A percentile compares a stretch with the other conserved stretches of the same genome.
These are phyloP conservation scores for Mycotypha africana DNA, from an alignment of 371 early-diverging fungal species.

Conservation along the genomic window DNA sequence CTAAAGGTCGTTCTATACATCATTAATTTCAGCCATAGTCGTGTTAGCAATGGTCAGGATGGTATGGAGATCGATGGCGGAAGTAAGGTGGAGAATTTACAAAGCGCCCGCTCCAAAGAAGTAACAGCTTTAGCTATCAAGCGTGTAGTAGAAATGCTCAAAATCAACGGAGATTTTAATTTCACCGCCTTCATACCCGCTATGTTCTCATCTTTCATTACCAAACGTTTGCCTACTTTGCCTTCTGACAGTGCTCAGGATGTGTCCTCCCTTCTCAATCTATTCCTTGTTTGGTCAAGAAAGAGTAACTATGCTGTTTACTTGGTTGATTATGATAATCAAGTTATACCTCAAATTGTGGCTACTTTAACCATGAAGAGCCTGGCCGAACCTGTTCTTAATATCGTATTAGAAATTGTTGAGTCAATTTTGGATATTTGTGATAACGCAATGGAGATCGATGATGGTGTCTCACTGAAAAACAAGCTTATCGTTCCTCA, in stretches of 20 bases:
- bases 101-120: slow-evolving; percentile 45
- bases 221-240: slow-evolving; percentile 65
- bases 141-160: slow-evolving; percentile 75
- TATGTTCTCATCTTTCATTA: slow-evolving; percentile 68
- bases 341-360: slow-evolving; percentile 65
- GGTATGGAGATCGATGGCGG: slow-evolving; percentile 32
- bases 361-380: slow-evolving; percentile 71
- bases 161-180: slow-evolving; percentile 60
- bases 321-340: slow-evolving; percentile 56
- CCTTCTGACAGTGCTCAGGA: slow-evolving; percentile 81
- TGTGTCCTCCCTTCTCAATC: slow-evolving; percentile 68
- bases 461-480: slow-evolving; percentile 28
- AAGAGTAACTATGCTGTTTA: slow-evolving; percentile 55
- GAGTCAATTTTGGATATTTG: slow-evolving; percentile 65
- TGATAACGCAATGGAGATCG: slow-evolving; percentile 42
- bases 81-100: slow-evolving; percentile 9
- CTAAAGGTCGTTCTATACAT: slow-evolving; percentile 70
- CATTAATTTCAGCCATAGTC: slow-evolving; percentile 47
- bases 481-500: slow-evolving; percentile 56
- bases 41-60: slow-evolving; percentile 7
- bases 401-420: slow-evolving; percentile 66
- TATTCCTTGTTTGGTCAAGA: slow-evolving; percentile 77
- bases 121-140: slow-evolving; percentile 68
- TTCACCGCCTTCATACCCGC: slow-evolving; percentile 69
- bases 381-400: slow-evolving; percentile 64